Base-by-base conservation (phyloP, 257 asterid species). In the Eucommia ulmoides region DNA sequence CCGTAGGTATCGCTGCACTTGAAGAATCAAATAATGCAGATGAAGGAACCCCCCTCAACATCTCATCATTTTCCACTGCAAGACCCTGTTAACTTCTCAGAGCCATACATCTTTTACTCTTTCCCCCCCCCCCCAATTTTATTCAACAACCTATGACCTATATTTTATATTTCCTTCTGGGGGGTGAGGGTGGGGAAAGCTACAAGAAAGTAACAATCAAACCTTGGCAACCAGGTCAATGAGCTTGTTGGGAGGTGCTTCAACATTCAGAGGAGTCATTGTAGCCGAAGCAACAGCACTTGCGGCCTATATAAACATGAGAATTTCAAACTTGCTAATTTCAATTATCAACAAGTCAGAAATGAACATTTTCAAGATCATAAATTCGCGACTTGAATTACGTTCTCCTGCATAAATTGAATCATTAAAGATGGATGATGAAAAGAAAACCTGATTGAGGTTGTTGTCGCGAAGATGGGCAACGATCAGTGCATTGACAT, bases 191-290 rank as follows among this genome's bases (percentile, higher is more conserved):
- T n/a, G n/a, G n/a, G n/a, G n/a, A n/a, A n/a, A n/a, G n/a, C n/a
- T n/a, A n/a, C n/a, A n/a, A n/a, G n/a, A n/a, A n/a, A n/a, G n/a
- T n/a, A 23, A 61, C 55, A 57, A n/a, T n/a, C 71, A 70, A 68
- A 84, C 95, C 95, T 76, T 84, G 56, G 89, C 81, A 33, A 84
- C 81, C 84, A 84, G 68, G 46, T 81, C 84, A 49, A 78, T 77
- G 69, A 84, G 89, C 79, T 77, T 84, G 64, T 76, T 84, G 19
- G 83, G 82, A 68, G 87, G 82, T 56, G 72, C 70, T 66, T 84
- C 93, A 20, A 72, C 81, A 70, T 69, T 79, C 64, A 84, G 61
- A 41, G 93, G 93, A 42, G 84, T 84, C 93, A 84, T 76, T 54
- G 95, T 78, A 64, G 95, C 86, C 22, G 38, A 81, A 48, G 93